Base-by-base conservation (phyloP, 1,284 basidiomycete species). In the Laetiporus sulphureus region DNA sequence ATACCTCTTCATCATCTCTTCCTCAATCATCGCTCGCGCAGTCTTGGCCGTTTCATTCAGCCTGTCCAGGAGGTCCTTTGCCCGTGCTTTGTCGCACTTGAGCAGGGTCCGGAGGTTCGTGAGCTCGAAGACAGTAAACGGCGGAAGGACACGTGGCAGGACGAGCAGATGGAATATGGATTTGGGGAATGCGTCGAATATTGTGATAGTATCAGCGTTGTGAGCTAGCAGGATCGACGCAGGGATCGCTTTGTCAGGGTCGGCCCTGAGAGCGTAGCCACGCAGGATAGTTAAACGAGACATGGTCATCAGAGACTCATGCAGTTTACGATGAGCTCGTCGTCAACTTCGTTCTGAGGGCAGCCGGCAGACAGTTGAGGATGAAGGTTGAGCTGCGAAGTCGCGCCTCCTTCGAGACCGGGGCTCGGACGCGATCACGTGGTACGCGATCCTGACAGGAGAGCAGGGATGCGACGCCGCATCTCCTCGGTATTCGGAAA, bases 171-270 rank as follows among this genome's bases (percentile, higher is more conserved):
- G 91, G 59, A 89, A 92, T 41, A 76, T 79, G 2, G 86, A 74
- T 66, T 97, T 97, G 5, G 89, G 89, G 59, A 74, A 96, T 15
- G 72, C 76, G 65, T 97, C 93, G 57, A 83, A 91, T 40, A 97
- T 73, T 3, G 85, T 86, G 31, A 93, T 54, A 1, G 81, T 78
- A 38, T 67, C 67, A 2, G 69, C 61, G 10, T 76, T 78, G 47
- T 77, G 68, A n/a, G 72, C 63, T 48, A 91, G 79, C 13, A 83
- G 69, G 21, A 86, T 57, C 0, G 78, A 75, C 0, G 71, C 53
- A 0, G 87, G 79, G 4, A 92, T 62, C 1, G 56, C 64, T 2
- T 66, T 51, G n/a, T n/a, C n/a, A 1, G 82, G 81, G 37, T 73
- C 62, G 13, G 65, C 62, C 29, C 41, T 45, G 23, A 41, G 38